Base-by-base conservation (phyloP, 257 asterid genomes). In the Lavandula angustifolia region DNA sequence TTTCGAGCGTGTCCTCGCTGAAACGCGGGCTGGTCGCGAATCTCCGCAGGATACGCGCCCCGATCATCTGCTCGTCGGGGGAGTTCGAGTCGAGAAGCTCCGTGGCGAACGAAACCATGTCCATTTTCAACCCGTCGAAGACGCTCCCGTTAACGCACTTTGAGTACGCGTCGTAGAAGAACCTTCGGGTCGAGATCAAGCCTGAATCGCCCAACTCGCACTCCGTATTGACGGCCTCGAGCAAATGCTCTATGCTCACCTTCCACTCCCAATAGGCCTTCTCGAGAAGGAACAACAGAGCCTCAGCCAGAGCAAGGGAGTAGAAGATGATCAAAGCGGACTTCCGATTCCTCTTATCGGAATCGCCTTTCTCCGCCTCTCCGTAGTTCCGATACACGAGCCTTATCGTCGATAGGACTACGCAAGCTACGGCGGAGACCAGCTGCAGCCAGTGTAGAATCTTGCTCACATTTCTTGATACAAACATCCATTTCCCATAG, bases 251-350 rank as follows among this genome's bases (percentile, higher is more conserved):
- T 7, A 72, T 72, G 18, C 77, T 82, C 1, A 94, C 89, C 56
- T 90, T 94, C 95, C 94, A 94, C 46, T 94, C 95, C 95, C 96
- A 90, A 34, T 87, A 94, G 14, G 95, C 95, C 64, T 86, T 94
- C 84, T 94, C 99, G 64, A 94, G 42, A 5, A 94, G 86, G 68
- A 94, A 94, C 68, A 87, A 47, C 80, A 83, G 60, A 6, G 99
- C 99, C 66, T 94, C 99, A 1, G 95, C 81, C 33, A 94, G 70
- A 3, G 99, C 94, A 49, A 88, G 62, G 14, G 96, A 81, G 34
- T 94, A 94, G 76, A 94, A 94, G 40, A 94, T 83, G n/a, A 82
- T 67, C 49, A 90, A 69, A 1, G 97, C 99, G 0, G 86, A 43
- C 31, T 86, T 69, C 47, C 92, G 14, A 66, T 94, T 94, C 62